These are phyloP conservation scores for Penicillium sp. DNA, from an alignment of 2,329 filamentous ascomycete genomes.

Conservation along the genomic window DNA sequence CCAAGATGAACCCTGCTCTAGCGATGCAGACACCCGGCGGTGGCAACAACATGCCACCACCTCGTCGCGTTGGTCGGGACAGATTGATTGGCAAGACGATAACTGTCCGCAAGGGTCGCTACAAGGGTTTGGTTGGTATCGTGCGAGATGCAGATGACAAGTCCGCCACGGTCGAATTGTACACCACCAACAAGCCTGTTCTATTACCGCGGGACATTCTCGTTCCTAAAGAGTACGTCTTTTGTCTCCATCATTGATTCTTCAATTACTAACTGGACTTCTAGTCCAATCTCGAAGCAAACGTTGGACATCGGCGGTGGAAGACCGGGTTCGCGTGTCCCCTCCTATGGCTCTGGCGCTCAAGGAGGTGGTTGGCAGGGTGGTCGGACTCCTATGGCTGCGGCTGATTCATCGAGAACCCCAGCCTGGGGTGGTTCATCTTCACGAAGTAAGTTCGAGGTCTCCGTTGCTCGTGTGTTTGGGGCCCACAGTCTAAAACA, in stretches of 20 bases:
- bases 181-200: conserved; percentile 90
- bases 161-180: conserved; percentile 85
- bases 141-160: conserved; percentile 92
- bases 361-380: conserved; percentile 60
- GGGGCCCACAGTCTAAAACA: conserved; percentile 23
- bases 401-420: conserved; percentile 65
- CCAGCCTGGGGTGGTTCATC: conserved; percentile 69
- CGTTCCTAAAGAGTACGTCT: conserved; percentile 76
- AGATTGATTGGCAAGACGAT: conserved; percentile 88
- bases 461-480: neutral
- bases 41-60: conserved; percentile 63
- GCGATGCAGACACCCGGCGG: conserved; percentile 65
- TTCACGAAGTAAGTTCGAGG: conserved; percentile 59
- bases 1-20: conserved; percentile 88
- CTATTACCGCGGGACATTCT: conserved; percentile 79
- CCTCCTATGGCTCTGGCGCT: conserved; percentile 49
- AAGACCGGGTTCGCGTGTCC: conserved; percentile 45
- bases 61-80: conserved; percentile 76
- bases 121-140: conserved; percentile 91
- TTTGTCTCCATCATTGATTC: conserved; percentile 1
- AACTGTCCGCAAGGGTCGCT: conserved; percentile 79
- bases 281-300: conserved; percentile 66
- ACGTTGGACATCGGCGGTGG: conserved; percentile 70
- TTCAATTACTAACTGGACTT: conserved; percentile 19
- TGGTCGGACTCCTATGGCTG: conserved; percentile 69